These are phyloP conservation scores for Phlebopus sp. DNA, from an alignment of 1,284 basidiomycete genomes.

Conservation along the genomic window DNA sequence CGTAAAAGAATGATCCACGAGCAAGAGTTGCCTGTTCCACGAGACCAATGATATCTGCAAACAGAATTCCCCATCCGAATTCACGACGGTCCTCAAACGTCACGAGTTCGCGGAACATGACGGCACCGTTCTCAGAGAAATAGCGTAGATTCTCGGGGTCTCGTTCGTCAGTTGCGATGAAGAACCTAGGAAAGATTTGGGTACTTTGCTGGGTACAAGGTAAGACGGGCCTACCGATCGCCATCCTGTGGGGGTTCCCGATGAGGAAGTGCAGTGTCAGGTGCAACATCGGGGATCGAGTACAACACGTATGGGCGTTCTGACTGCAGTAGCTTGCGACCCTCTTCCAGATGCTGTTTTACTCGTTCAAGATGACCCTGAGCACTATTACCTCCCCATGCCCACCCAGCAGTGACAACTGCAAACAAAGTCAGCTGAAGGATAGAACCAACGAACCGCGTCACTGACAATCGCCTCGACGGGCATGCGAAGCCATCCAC, in stretches of 20 bases:
- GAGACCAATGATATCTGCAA: constrained; percentile 40
- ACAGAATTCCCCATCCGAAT: constrained; percentile 38
- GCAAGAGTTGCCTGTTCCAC: constrained; percentile 40
- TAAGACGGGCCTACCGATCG: constrained; percentile 18
- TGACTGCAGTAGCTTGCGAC: constrained; percentile 21
- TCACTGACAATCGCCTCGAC: constrained; percentile 40
- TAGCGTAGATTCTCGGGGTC: constrained; percentile 31
- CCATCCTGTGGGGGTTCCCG: constrained; percentile 20
- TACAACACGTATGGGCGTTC: constrained; percentile 18
- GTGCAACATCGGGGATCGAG: constrained; percentile 18
- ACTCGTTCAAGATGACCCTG: constrained; percentile 37
- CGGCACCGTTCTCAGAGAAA: constrained; percentile 32
- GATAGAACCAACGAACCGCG: background rate
- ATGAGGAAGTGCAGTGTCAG: constrained; percentile 16
- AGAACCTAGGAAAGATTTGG: constrained; percentile 35
- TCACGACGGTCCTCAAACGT: constrained; percentile 34
- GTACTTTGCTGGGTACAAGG: background rate
- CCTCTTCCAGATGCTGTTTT: constrained; percentile 30
- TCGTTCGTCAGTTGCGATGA: constrained; percentile 42
- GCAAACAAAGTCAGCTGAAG: constrained; percentile 1
- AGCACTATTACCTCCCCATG: constrained; percentile 31
- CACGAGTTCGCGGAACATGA: constrained; percentile 39
- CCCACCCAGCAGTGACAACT: constrained; percentile 35
- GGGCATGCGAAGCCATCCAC: constrained; percentile 42
- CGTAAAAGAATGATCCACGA: constrained; percentile 38